Evolutionary conservation across 2,329 filamentous ascomycete species (phyloP).

Genomic region (Botrytis hyacinthi): DNA sequence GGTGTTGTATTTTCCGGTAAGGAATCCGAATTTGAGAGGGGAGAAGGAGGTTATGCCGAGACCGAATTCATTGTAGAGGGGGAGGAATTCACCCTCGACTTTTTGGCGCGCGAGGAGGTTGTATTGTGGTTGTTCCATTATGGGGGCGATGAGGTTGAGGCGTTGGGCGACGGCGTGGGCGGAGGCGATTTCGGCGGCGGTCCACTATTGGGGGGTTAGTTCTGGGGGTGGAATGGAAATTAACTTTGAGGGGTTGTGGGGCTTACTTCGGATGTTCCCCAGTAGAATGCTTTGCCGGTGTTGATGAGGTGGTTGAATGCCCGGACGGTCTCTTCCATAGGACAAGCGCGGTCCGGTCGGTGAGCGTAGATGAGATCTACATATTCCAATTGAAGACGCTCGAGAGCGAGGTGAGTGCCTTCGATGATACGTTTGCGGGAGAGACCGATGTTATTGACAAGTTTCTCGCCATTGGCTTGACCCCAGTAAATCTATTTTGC

Average conservation of each 20-base stretch:
- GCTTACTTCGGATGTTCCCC: constrained; percentile 69
- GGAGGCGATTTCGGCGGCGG: constrained; percentile 61
- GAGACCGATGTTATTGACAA: constrained; percentile 65
- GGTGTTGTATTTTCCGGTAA: constrained; percentile 67
- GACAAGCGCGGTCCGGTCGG: constrained; percentile 64
- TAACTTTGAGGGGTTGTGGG: constrained; percentile 50
- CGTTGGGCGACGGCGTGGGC: constrained; percentile 61
- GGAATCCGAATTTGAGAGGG: constrained; percentile 57
- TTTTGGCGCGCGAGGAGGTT: constrained; percentile 61
- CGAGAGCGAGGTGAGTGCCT: constrained; percentile 58
- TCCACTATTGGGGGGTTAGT: constrained; percentile 65
- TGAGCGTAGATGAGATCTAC: constrained; percentile 70
- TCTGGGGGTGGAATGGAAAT: constrained; percentile 60
- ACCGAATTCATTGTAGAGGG: constrained; percentile 58
- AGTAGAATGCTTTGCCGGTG: constrained; percentile 67
- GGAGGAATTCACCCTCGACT: constrained; percentile 62
- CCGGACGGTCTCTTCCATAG: constrained; percentile 68
- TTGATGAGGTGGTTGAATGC: constrained; percentile 70
- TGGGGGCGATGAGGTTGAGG: constrained; percentile 59
- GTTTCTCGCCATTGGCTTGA: constrained; percentile 55
- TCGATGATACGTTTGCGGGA: constrained; percentile 70
- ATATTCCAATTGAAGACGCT: constrained; percentile 54
- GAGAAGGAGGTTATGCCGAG: constrained; percentile 63
- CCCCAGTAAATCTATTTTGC: constrained; percentile 61
- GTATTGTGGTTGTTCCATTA: constrained; percentile 67